These are phyloP conservation scores for Colletotrichum horii DNA, from an alignment of 2,329 filamentous ascomycete genomes.

Conservation along the genomic window DNA sequence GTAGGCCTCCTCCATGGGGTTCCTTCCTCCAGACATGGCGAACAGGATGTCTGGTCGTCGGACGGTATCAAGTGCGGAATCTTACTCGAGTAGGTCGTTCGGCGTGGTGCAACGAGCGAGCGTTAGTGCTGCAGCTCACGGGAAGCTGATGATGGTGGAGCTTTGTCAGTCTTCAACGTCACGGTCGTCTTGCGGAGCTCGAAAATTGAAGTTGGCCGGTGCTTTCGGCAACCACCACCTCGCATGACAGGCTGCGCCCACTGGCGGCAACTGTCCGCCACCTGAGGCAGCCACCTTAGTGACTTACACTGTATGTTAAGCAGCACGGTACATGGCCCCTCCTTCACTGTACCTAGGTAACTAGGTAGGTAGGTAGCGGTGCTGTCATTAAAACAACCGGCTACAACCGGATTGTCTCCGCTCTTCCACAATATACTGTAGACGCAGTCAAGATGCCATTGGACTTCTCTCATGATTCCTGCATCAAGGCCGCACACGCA, in stretches of 20 bases:
- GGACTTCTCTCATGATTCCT: not conserved
- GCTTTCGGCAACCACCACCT: conserved; percentile 2
- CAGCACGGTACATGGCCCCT: no score
- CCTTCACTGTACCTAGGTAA: no score
- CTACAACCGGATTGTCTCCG: not conserved
- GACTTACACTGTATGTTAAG: no score
- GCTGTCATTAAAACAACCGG: no score
- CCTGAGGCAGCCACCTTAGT: not conserved
- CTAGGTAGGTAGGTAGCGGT: not conserved
- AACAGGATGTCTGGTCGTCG: not conserved
- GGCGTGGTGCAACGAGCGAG: not conserved
- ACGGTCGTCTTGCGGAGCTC: conserved; percentile 17
- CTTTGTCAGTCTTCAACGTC: conserved; percentile 19
- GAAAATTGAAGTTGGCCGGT: conserved; percentile 18
- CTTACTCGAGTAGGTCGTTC: not conserved
- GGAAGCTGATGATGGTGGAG: conserved; percentile 16
- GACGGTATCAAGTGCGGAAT: not conserved
- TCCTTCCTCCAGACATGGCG: conserved; percentile 27
- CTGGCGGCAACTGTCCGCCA: not conserved
- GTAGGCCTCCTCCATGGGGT: conserved; percentile 55
- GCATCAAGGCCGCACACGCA: not conserved
- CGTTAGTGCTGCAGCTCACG: not conserved
- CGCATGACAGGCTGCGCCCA: not conserved
- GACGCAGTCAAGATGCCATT: not conserved
- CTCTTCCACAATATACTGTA: not conserved